These are phyloP conservation scores for Ascochyta koolunga DNA, from an alignment of 2,329 filamentous ascomycete genomes.

Conservation along the genomic window DNA sequence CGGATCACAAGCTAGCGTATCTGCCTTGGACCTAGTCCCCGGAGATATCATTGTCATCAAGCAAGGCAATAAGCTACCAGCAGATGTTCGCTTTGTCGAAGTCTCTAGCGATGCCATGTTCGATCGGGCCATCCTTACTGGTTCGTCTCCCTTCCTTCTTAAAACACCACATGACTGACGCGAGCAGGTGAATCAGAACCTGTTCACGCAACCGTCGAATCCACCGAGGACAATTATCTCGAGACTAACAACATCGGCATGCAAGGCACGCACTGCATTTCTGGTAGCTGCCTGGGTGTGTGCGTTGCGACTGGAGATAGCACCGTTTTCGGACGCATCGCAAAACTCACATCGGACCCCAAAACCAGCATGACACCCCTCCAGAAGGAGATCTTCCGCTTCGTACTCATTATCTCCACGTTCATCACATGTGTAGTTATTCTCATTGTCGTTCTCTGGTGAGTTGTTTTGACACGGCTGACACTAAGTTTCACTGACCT, in stretches of 20 bases:
- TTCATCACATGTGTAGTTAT: constrained; percentile 71
- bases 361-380: constrained; percentile 71
- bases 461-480: constrained; percentile 17
- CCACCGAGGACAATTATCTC: constrained; percentile 71
- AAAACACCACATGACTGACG: constrained; percentile 9
- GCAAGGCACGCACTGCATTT: constrained; percentile 79
- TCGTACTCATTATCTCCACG: constrained; percentile 71
- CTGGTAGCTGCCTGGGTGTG: constrained; percentile 69
- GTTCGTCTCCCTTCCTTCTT: constrained; percentile 42
- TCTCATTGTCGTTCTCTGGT: constrained; percentile 71
- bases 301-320: constrained; percentile 74
- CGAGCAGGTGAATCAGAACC: constrained; percentile 68
- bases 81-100: constrained; percentile 73
- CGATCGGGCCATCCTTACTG: constrained; percentile 75
- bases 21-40: constrained; percentile 69
- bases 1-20: constrained; percentile 56
- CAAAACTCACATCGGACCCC: constrained; percentile 72
- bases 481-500: constrained; percentile 14
- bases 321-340: constrained; percentile 78
- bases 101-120: constrained; percentile 73
- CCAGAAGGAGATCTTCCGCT: constrained; percentile 74
- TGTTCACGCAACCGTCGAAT: constrained; percentile 67
- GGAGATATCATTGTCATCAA: constrained; percentile 73
- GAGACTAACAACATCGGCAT: constrained; percentile 78
- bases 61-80: constrained; percentile 74